A percentile compares a stretch with the other conserved stretches of the same genome.
Conservation (phyloP, 192 early-diverging fungal species). For the Linderina pennispora region DNA sequence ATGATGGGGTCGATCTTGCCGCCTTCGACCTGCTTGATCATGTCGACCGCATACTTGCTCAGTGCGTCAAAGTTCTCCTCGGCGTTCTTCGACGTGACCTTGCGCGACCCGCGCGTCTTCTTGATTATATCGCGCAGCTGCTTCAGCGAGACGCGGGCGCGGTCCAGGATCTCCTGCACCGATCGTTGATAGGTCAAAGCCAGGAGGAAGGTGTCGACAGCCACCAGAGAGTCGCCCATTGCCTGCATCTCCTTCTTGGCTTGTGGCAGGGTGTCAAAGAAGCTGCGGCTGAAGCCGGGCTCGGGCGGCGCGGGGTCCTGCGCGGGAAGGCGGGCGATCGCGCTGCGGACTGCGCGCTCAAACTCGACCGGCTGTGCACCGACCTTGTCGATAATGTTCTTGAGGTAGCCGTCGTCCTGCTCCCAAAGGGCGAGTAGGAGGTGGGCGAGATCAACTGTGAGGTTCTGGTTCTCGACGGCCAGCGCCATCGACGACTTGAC, state of each 20-base stretch:
- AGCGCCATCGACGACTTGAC: constrained; percentile 55
- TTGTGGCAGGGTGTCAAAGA: constrained; percentile 57
- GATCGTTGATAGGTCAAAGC: constrained; percentile 73
- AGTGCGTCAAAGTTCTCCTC: constrained; percentile 90
- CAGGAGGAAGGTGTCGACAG: constrained; percentile 84
- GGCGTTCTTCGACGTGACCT: constrained; percentile 80
- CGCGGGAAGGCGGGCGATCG: constrained; percentile 69
- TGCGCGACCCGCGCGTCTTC: constrained; percentile 70
- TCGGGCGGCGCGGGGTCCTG: constrained; percentile 83
- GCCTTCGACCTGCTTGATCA: constrained; percentile 70
- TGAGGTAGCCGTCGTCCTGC: constrained; percentile 75
- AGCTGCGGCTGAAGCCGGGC: constrained; percentile 55
- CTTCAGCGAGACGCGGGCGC: constrained; percentile 63
- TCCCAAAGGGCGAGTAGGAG: constrained; percentile 75
- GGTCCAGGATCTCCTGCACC: constrained; percentile 52
- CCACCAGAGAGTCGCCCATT: constrained; percentile 85
- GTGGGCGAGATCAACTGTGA: constrained; percentile 77
- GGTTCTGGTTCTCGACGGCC: constrained; percentile 71
- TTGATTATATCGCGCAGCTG: constrained; percentile 69
- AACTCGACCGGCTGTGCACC: constrained; percentile 71
- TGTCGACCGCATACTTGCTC: constrained; percentile 89
- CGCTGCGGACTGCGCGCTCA: constrained; percentile 75
- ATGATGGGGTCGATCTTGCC: constrained; percentile 97
- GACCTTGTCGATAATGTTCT: constrained; percentile 71
- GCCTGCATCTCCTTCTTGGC: constrained; percentile 79